Percentiles rank a stretch among this genome's conserved stretches.
Conservation (phyloP, 228 moss, liverwort and hornwort species). For the Sphagnum fallax region DNA sequence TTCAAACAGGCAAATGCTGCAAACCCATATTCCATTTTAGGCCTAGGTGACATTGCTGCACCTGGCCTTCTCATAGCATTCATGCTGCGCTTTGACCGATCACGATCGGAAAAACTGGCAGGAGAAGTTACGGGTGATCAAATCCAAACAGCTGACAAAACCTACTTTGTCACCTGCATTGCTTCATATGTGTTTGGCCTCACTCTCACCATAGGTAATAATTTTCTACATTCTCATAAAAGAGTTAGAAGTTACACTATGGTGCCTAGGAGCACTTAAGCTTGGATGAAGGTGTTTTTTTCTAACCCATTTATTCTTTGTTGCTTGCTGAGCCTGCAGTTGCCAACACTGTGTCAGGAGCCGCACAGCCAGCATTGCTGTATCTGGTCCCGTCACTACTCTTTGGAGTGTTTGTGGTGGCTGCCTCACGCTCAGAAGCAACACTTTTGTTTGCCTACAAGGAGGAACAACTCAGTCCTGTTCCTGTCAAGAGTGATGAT, state of each 20-base stretch:
- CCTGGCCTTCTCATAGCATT: conserved; percentile 92
- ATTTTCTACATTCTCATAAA: background rate
- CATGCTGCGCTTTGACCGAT: conserved; percentile 88
- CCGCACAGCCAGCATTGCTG: conserved; percentile 89
- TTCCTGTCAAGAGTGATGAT: conserved; percentile 54
- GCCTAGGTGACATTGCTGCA: conserved; percentile 90
- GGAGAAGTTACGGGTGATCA: conserved; percentile 8
- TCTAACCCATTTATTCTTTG: no score
- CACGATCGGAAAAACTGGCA: conserved; percentile 34
- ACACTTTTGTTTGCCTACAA: conserved; percentile 78
- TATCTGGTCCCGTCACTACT: conserved; percentile 89
- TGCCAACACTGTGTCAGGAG: conserved; percentile 81
- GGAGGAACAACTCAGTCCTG: conserved; percentile 51
- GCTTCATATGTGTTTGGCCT: conserved; percentile 91
- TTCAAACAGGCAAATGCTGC: conserved; percentile 55
- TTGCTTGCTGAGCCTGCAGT: conserved; percentile 29
- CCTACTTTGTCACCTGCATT: conserved; percentile 90
- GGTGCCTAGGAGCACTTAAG: background rate
- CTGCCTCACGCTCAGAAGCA: conserved; percentile 84
- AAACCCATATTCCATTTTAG: conserved; percentile 92
- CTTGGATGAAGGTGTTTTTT: no score
- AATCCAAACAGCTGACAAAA: conserved; percentile 44
- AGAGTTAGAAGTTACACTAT: background rate
- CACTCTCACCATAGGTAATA: conserved; percentile 78
- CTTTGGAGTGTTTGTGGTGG: conserved; percentile 77